Base-by-base conservation (phyloP, 306 rosid species). In the Trifolium dubium region DNA sequence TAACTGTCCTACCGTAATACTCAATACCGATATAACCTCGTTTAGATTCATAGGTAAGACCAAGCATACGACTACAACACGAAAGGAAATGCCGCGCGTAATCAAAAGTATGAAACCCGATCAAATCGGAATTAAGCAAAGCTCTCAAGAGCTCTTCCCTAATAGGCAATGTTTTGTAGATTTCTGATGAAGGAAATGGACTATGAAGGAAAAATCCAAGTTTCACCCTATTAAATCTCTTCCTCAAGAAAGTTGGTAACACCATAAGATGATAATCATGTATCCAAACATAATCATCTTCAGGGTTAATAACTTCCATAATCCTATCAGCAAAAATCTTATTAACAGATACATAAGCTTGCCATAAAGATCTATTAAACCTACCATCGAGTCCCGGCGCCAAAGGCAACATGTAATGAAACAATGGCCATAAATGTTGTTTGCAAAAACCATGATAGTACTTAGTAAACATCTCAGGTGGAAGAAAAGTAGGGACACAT, bases 251-350 rank as follows among this genome's bases (percentile, higher is more conserved):
- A 66, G 91, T 92, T 4, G 97, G 97, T 2, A 92, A 77, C 63
- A 92, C 91, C 96, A 89, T 92, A 34, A 92, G 84, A 77, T 92
- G 97, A 81, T 92, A 92, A 78, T 92, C 97, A 79, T 92, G 97
- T 53, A 92, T 79, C 97, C 97, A 92, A 49, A 92, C 96, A 64
- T 76, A 88, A 79, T 89, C 97, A 69, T 89, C 96, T 44, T 92
- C 96, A 10, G 97, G 96, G 74, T 88, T 92, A 63, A 92, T 92
- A 64, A 92, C 97, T 77, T 92, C 97, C 97, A 88, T 89, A 53
- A 92, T 85, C 79, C 89, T 87, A 81, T 92, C 97, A 0, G 97
- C 97, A 44, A 92, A 92, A 34, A 92, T 86, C 70, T 92, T 92
- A 68, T 92, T 92, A 23, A 88, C 97, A 0, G 92, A 89, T 9